phyloP scores from a whole-genome alignment of 2,329 filamentous ascomycete species.

The Ceratocystis variospora region DNA sequence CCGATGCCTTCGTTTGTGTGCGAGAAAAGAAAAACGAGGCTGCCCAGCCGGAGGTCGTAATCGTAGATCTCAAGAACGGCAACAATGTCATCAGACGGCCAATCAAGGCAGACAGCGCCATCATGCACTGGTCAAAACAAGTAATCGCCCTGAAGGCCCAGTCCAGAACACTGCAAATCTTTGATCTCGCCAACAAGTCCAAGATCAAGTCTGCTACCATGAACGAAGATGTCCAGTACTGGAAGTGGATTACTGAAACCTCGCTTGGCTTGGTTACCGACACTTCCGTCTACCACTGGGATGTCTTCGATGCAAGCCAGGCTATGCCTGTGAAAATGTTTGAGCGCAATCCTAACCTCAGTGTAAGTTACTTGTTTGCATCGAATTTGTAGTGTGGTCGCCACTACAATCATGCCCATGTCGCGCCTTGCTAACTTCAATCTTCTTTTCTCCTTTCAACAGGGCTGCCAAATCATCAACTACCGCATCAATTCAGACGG shows the following conservation, averaged over 20 bases:
- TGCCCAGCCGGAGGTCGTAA: constrained; percentile 84
- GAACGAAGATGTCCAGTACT: constrained; percentile 95
- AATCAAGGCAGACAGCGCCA: constrained; percentile 98
- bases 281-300: constrained; percentile 89
- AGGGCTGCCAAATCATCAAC: constrained; percentile 99
- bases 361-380: constrained; percentile 40
- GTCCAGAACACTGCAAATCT: constrained; percentile 89
- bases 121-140: constrained; percentile 96
- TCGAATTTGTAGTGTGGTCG: background rate
- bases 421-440: background rate
- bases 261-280: constrained; percentile 84
- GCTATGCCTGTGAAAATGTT: constrained; percentile 77
- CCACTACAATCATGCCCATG: background rate
- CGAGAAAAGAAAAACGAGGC: constrained; percentile 82
- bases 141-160: constrained; percentile 96
- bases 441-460: background rate
- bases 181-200: constrained; percentile 81
- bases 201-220: constrained; percentile 96
- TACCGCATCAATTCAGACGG: constrained; percentile 91
- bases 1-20: constrained; percentile 90
- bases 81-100: constrained; percentile 90
- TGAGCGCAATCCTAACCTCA: constrained; percentile 81
- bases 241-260: constrained; percentile 95
- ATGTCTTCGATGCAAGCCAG: constrained; percentile 77
- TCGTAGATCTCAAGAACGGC: constrained; percentile 92